Evolutionary conservation across 768 basidiomycete species (phyloP).

Genomic region (Grammothele lineata): DNA sequence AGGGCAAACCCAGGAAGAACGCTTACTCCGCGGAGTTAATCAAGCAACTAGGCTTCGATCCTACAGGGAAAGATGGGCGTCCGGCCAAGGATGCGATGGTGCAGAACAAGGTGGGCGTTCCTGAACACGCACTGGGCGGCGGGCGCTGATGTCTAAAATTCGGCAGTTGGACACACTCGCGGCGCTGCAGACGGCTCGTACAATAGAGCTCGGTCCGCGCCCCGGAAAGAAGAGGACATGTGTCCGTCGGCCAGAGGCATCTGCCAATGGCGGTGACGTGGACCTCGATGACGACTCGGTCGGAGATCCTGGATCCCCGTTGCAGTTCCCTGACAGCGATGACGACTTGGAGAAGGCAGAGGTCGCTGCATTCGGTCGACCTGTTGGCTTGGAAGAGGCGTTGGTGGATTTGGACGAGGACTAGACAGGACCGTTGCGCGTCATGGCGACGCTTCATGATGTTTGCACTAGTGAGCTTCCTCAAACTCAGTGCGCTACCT

Average conservation of each 20-base stretch:
- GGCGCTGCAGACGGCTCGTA: slow-evolving; percentile 45
- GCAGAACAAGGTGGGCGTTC: slow-evolving; percentile 56
- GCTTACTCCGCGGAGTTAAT: slow-evolving; percentile 66
- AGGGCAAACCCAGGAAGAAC: slow-evolving; percentile 29
- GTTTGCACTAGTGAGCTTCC: no score
- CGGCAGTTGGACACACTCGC: slow-evolving; percentile 54
- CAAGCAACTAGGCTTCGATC: slow-evolving; percentile 77
- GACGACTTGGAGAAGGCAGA: slow-evolving; percentile 23
- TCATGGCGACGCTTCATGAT: no score
- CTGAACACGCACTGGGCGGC: no score
- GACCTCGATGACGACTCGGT: slow-evolving; percentile 1
- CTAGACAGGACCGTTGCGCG: no score
- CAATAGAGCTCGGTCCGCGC: slow-evolving; percentile 55
- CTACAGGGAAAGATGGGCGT: slow-evolving; percentile 52
- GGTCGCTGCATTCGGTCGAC: slow-evolving; percentile 8
- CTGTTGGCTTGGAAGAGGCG: slow-evolving; percentile 1
- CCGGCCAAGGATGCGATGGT: slow-evolving; percentile 32
- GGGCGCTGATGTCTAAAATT: no score
- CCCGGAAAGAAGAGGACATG: slow-evolving; percentile 47
- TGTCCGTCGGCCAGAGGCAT: slow-evolving; percentile 37
- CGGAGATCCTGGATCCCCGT: slow-evolving; percentile 2
- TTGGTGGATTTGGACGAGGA: slow-evolving; percentile 25
- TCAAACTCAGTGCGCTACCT: no score
- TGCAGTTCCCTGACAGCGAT: slow-evolving; percentile 24
- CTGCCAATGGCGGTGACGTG: slow-evolving; percentile 5